Conservation (phyloP, 1,284 basidiomycete species). For the Ceratobasidium sp. region DNA sequence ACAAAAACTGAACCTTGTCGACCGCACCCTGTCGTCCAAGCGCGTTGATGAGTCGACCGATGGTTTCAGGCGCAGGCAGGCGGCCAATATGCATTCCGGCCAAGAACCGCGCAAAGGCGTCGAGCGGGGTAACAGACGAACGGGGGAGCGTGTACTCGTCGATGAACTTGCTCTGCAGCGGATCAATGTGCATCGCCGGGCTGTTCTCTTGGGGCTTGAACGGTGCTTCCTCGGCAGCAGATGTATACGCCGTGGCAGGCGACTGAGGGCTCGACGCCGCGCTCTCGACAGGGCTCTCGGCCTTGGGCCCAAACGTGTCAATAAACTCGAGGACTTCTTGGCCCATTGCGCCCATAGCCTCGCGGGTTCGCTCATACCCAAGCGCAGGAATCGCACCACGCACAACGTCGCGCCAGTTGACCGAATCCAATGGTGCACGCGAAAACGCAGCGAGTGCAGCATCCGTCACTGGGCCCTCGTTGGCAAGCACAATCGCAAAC, state of each 20-base stretch:
- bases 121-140: conserved; percentile 34
- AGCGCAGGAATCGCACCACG: conserved; percentile 9
- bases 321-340: conserved; percentile 38
- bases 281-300: conserved; percentile 20
- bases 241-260: conserved; percentile 33
- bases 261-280: conserved; percentile 12
- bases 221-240: conserved; percentile 21
- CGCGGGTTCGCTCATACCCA: conserved; percentile 30
- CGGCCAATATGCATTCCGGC: conserved; percentile 51
- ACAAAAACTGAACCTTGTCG: conserved; percentile 69
- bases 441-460: conserved; percentile 28
- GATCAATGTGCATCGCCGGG: conserved; percentile 31
- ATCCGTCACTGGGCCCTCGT: conserved; percentile 28
- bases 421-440: conserved; percentile 13
- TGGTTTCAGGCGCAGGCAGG: conserved; percentile 60
- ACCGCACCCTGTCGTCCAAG: conserved; percentile 71
- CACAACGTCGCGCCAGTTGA: conserved; percentile 37
- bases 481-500: conserved; percentile 21
- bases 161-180: conserved; percentile 39
- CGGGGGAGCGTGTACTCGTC: conserved; percentile 37
- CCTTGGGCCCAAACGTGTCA: conserved; percentile 32
- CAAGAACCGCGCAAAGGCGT: conserved; percentile 50
- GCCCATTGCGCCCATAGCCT: conserved; percentile 35
- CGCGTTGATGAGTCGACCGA: conserved; percentile 70
- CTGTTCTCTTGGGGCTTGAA: background rate